Conservation (phyloP, 805 yeast genomes). For the Kluyveromyces siamensis region DNA sequence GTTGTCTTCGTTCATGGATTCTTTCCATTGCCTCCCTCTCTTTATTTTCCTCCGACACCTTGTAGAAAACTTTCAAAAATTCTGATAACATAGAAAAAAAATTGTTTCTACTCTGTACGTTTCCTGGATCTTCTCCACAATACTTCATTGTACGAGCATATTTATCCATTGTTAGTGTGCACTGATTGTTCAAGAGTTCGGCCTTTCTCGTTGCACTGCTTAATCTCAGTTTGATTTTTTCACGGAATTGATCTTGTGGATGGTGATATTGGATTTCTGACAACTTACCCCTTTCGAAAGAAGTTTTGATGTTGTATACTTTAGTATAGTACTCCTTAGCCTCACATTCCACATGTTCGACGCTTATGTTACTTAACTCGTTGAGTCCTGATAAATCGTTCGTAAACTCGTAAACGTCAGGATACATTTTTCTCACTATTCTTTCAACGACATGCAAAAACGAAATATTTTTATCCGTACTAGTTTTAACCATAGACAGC, state of each 20-base stretch:
- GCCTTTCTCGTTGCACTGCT: constrained; percentile 48
- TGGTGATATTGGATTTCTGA: constrained; percentile 56
- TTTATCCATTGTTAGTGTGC: constrained; percentile 40
- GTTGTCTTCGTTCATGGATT: constrained; percentile 56
- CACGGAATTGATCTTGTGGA: constrained; percentile 54
- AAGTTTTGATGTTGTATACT: constrained; percentile 42
- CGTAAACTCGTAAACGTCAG: constrained; percentile 52
- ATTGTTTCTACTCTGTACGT: constrained; percentile 44
- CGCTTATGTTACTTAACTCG: constrained; percentile 49
- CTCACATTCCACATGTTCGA: constrained; percentile 54
- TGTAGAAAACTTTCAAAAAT: constrained; percentile 53
- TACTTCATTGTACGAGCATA: constrained; percentile 54
- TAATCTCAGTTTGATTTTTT: constrained; percentile 43
- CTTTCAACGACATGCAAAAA: constrained; percentile 70
- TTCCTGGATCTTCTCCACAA: constrained; percentile 60
- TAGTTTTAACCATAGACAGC: constrained; percentile 57
- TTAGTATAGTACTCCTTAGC: constrained; percentile 44
- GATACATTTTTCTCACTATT: constrained; percentile 53
- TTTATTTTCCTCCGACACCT: constrained; percentile 56
- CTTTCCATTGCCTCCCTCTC: constrained; percentile 60
- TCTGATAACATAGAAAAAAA: constrained; percentile 55
- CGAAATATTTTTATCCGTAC: constrained; percentile 58
- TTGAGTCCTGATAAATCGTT: constrained; percentile 47
- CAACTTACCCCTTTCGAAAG: constrained; percentile 53
- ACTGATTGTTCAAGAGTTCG: constrained; percentile 41